Conservation (phyloP, 345 rosid genomes). For the Linum trigynum region DNA sequence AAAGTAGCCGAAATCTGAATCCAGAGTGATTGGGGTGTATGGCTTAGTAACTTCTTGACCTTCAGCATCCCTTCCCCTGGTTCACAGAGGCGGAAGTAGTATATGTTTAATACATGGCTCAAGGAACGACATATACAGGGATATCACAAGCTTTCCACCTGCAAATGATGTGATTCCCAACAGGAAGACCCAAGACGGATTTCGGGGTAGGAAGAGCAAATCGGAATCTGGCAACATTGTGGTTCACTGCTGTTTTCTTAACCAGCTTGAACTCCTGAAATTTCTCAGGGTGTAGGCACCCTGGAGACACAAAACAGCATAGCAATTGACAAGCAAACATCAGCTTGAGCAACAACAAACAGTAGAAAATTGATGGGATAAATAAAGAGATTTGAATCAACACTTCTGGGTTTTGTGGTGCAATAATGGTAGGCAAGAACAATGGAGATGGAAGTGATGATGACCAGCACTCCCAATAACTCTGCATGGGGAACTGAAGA, state of each 20-base stretch:
- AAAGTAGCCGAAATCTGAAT: conserved; percentile 12
- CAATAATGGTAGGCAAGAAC: background rate
- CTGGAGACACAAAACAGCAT: conserved; percentile 5
- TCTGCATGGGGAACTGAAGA: background rate
- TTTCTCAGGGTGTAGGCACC: conserved; percentile 24
- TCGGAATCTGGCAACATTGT: conserved; percentile 23
- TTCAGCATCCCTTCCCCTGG: conserved; percentile 15
- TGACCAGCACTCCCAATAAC: background rate
- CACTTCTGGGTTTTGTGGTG: background rate
- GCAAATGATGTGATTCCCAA: conserved; percentile 27
- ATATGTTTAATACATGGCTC: background rate
- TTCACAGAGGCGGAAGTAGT: background rate
- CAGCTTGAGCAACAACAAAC: too few species aligned
- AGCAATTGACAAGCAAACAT: too few species aligned
- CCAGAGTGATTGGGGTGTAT: conserved; percentile 16
- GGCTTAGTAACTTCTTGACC: conserved; percentile 12
- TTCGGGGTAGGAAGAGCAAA: conserved; percentile 28
- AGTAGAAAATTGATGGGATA: too few species aligned
- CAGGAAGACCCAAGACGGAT: conserved; percentile 30
- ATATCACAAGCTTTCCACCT: conserved; percentile 6
- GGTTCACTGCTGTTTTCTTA: conserved; percentile 22
- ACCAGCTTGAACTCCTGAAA: conserved; percentile 32
- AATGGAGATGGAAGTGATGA: background rate
- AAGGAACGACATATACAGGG: background rate
- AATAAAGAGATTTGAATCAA: background rate